Base-by-base conservation (phyloP, 2,329 filamentous ascomycete species). In the Cladosporium sp. region DNA sequence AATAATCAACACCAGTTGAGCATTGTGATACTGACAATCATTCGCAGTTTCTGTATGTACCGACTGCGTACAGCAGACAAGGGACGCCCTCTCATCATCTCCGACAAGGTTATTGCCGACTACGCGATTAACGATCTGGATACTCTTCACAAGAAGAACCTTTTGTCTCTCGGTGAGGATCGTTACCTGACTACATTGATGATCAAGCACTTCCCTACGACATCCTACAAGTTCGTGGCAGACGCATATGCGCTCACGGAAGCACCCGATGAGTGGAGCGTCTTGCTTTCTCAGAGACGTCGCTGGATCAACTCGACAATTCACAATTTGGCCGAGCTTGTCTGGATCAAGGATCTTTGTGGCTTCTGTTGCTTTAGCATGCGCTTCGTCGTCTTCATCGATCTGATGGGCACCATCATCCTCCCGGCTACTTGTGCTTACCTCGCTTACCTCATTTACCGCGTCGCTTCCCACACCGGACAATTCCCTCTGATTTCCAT, bases 291-390 rank as follows among this genome's bases (percentile, higher is more conserved):
- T n/a, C 94, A 99, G 73, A 87, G 94, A 81, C 91, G 94, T 79
- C 89, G 94, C 72, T 99, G 94, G 94, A 99, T 99, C 74, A 99
- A 99, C 77, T 97, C 94, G 1, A 99, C 94, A 9, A 88, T 99
- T 61, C 94, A 99, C 80, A 99, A 99, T 72, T 75, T 99, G 70
- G 89, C 88, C 24, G 94, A 99, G 73, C 79, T 99, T 69, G 87
- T 96, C 71, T 88, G 88, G 67, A 82, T 99, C 47, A 88, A 92
- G 73, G 91, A 99, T 69, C 87, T 99, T 74, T 99, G 94, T 71
- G 94, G 94, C 65, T 99, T 99, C 85, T 99, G 94, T 78, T 96
- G 90, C 77, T 97, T 97, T 80, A 91, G 89, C 62, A 97, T 97
- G 93, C 87, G 93, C 61, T 97, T 97, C 68, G 84, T 97, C 62